Evolutionary conservation across 2,329 filamentous ascomycete genomes (phyloP).

Genomic region (Pseudogymnoascus sp.): DNA sequence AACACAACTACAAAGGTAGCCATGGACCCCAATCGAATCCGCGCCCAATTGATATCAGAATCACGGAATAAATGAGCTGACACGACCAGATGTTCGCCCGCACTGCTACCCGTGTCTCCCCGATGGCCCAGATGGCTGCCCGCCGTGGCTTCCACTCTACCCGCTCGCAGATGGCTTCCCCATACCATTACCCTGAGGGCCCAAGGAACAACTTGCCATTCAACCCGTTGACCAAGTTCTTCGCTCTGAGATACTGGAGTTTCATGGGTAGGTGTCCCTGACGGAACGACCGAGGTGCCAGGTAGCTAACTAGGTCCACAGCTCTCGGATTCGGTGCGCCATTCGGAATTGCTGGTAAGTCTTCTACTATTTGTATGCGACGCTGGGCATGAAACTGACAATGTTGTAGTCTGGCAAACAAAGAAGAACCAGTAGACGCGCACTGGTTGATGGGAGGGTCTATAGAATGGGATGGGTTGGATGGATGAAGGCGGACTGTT

Average conservation of each 20-base stretch:
- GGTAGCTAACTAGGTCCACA: conserved; percentile 20
- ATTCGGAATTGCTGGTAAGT: conserved; percentile 56
- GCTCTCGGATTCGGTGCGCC: conserved; percentile 49
- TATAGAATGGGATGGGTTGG: conserved; percentile 1
- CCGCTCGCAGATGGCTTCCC: conserved; percentile 73
- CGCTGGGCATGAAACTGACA: background rate
- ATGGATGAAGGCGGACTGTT: conserved; percentile 6
- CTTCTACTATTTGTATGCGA: conserved; percentile 18
- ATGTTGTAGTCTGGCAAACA: conserved; percentile 30
- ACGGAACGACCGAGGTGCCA: background rate
- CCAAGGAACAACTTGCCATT: conserved; percentile 93
- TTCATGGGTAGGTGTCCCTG: conserved; percentile 56
- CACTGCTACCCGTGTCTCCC: conserved; percentile 52
- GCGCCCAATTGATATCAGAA: conserved; percentile 34
- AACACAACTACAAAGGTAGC: conserved; percentile 11
- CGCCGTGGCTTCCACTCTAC: conserved; percentile 94
- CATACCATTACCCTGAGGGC: conserved; percentile 98
- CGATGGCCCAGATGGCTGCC: conserved; percentile 59
- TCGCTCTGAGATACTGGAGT: conserved; percentile 72
- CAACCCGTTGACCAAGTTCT: conserved; percentile 86
- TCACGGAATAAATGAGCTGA: conserved; percentile 13
- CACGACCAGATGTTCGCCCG: conserved; percentile 70
- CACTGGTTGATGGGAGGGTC: background rate
- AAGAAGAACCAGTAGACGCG: conserved; percentile 29
- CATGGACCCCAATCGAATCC: conserved; percentile 1